Base-by-base conservation (phyloP, 345 rosid species). In the Euphorbia pulcherrima region DNA sequence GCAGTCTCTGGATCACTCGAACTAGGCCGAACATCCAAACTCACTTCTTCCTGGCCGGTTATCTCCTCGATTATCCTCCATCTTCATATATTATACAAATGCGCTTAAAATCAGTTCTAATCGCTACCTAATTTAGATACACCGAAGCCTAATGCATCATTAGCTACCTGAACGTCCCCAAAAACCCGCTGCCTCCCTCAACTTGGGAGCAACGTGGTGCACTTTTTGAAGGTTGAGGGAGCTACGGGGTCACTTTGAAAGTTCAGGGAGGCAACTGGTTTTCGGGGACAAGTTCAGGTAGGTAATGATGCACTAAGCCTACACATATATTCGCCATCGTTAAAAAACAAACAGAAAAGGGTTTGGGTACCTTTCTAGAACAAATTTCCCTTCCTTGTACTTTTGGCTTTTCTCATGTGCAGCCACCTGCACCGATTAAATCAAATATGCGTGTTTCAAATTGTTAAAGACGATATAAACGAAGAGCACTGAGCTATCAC, bases 341-440 rank as follows among this genome's bases (percentile, higher is more conserved):
- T 41, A 37, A 23, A 20, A 37, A 23, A 20, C 1, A 33, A 33
- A 9, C 30, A 0, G 21, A 10, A 44, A 47, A 46, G 29, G 41
- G 57, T 52, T 11, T 21, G 28, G 33, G 54, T 69, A 75, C 86
- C 86, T 78, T 70, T 80, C 83, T 28, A 75, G 81, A 67, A 79
- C 85, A 68, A 77, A 77, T 55, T 82, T 82, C 33, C 83, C 85
- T 75, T 82, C 83, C 74, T 83, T 80, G 79, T 78, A 80, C 33
- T 74, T 80, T 26, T 83, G 82, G 70, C 23, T 51, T 68, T 76
- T 66, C 37, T 76, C 86, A 51, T 80, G 82, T 23, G 84, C 79
- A 2, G 69, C 57, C 20, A 83, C 74, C 84, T 80, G 46, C 68
- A 71, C 35, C 37, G 33, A 11, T 29, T 57, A 24, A 1, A 55